Conservation (phyloP, 768 basidiomycete species). For the Pleurotus salmoneostramineus region DNA sequence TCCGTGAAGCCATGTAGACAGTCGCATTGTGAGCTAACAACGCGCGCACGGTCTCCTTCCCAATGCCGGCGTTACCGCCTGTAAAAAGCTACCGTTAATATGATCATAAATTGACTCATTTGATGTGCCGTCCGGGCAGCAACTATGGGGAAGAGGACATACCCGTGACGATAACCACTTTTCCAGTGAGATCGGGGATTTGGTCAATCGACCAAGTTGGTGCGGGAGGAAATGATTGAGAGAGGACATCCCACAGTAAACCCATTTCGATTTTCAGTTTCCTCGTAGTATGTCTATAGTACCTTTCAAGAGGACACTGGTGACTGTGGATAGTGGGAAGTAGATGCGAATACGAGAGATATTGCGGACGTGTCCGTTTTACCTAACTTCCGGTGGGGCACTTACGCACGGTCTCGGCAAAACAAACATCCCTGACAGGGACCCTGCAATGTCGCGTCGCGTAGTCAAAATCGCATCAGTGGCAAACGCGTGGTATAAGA, state of each 20-base stretch:
- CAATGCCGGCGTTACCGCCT: conserved; percentile 36
- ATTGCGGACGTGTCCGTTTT: too few relatives aligned
- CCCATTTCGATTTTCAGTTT: not conserved
- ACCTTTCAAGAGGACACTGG: not conserved
- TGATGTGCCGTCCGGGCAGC: too few relatives aligned
- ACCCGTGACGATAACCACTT: conserved; percentile 29
- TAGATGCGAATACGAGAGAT: too few relatives aligned
- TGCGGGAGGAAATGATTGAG: conserved; percentile 16
- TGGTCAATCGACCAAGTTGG: conserved; percentile 19
- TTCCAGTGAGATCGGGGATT: conserved; percentile 32
- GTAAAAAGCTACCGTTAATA: not conserved
- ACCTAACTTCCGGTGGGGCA: too few relatives aligned
- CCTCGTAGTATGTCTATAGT: too few relatives aligned
- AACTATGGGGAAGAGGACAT: not conserved
- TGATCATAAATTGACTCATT: too few relatives aligned
- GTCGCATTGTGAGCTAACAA: conserved; percentile 30
- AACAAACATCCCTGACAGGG: too few relatives aligned
- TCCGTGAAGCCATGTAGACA: conserved; percentile 38
- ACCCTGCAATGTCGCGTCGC: too few relatives aligned
- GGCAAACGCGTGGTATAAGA: too few relatives aligned
- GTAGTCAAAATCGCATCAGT: too few relatives aligned
- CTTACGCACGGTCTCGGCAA: too few relatives aligned
- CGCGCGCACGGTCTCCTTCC: conserved; percentile 26
- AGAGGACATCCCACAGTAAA: conserved; percentile 7
- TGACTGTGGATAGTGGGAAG: too few relatives aligned